A percentile compares a stretch with the other conserved stretches of the same genome.
Conservation (phyloP, 148 eudicot genomes). For the Vaccinium vitisidaea region DNA sequence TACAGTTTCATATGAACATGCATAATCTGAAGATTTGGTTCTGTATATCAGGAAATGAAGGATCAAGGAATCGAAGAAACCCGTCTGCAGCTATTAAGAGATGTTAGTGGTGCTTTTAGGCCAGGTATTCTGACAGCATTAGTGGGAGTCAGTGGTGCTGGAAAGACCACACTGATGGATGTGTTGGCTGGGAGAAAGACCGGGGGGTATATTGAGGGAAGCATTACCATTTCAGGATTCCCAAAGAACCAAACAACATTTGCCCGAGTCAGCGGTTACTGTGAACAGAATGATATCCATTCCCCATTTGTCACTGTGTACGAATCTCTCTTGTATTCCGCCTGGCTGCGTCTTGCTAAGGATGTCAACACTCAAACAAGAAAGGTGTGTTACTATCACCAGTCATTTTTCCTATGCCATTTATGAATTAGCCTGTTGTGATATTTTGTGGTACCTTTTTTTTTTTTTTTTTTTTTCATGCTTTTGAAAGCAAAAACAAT, state of each 20-base stretch:
- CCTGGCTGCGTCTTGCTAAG: slow-evolving; percentile 37
- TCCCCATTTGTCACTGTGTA: slow-evolving; percentile 41
- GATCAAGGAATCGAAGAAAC: slow-evolving; percentile 28
- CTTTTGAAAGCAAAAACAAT: background rate
- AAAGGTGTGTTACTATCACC: slow-evolving; percentile 25
- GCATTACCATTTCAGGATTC: slow-evolving; percentile 3
- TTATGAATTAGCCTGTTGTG: background rate
- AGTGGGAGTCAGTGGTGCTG: slow-evolving; percentile 7
- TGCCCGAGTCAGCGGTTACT: slow-evolving; percentile 11
- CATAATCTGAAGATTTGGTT: background rate
- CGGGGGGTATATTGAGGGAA: slow-evolving; percentile 2
- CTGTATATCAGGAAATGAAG: slow-evolving; percentile 38
- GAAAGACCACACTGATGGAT: slow-evolving; percentile 7
- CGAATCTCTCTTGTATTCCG: slow-evolving; percentile 40
- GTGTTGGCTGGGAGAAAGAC: slow-evolving; percentile 4
- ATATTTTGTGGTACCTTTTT: background rate
- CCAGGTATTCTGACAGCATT: slow-evolving; percentile 41
- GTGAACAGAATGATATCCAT: slow-evolving; percentile 35
- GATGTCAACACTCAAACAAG: slow-evolving; percentile 33
- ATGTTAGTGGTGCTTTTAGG: slow-evolving; percentile 21
- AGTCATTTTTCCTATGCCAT: background rate
- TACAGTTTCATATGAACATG: background rate
- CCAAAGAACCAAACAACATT: background rate
- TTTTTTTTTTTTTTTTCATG: background rate
- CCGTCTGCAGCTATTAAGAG: slow-evolving; percentile 29